phyloP scores from a whole-genome alignment of 148 eudicot genomes.

The Persicaria tinctoria region DNA sequence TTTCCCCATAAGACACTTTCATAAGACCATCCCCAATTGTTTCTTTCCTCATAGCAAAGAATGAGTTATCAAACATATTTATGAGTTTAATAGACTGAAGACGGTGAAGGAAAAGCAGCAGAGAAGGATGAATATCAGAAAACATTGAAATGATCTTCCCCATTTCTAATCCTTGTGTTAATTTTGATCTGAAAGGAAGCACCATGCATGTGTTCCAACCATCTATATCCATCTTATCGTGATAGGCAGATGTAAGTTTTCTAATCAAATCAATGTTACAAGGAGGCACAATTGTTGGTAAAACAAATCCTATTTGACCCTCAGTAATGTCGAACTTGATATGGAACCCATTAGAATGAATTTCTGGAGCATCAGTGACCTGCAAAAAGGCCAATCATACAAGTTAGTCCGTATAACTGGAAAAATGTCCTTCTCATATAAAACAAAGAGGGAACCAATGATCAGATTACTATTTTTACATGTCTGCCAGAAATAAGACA shows the following conservation, averaged over 20 bases:
- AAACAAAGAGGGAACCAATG: background rate
- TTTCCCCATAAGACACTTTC: slow-evolving; percentile 59
- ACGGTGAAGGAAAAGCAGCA: slow-evolving; percentile 92
- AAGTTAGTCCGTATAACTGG: background rate
- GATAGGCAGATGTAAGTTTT: slow-evolving; percentile 38
- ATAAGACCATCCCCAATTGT: slow-evolving; percentile 67
- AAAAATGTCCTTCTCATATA: background rate
- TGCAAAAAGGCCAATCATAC: slow-evolving; percentile 26
- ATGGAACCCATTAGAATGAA: slow-evolving; percentile 95
- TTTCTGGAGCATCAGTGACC: slow-evolving; percentile 99
- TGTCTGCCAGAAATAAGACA: background rate
- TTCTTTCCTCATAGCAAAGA: slow-evolving; percentile 68
- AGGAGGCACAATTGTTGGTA: slow-evolving; percentile 71
- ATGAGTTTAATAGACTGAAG: slow-evolving; percentile 69
- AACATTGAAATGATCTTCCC: slow-evolving; percentile 63
- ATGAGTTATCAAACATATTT: slow-evolving; percentile 52
- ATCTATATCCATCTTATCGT: slow-evolving; percentile 25
- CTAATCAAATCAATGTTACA: slow-evolving; percentile 50
- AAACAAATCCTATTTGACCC: slow-evolving; percentile 95
- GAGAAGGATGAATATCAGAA: slow-evolving; percentile 88
- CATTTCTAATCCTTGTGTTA: slow-evolving; percentile 39
- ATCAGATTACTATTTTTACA: background rate
- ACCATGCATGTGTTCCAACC: slow-evolving; percentile 89
- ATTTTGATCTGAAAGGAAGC: slow-evolving; percentile 71
- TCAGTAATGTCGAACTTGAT: slow-evolving; percentile 83